Percentiles rank a stretch among this genome's conserved stretches.
phyloP scores from a whole-genome alignment of 257 asterid genomes.

The Primulina tabacum region DNA sequence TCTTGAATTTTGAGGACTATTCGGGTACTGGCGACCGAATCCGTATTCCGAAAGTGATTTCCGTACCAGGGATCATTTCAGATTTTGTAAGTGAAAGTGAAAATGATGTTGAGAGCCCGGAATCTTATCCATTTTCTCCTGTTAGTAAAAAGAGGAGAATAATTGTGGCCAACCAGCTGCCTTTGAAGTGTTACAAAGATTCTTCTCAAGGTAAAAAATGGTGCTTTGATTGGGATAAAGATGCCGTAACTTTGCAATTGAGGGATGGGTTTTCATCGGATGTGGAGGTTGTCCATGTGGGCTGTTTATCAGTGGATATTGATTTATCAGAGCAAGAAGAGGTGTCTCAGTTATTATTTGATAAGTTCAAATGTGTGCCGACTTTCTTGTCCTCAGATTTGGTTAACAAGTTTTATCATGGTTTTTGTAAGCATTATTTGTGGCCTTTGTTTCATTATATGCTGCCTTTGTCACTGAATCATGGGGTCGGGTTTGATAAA shows the following conservation, averaged over 20 bases:
- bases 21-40: conserved; percentile 48
- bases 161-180: conserved; percentile 76
- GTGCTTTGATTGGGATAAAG: conserved; percentile 53
- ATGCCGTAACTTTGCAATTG: conserved; percentile 40
- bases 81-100: conserved; percentile 35
- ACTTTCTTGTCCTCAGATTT: conserved; percentile 45
- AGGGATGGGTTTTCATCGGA: conserved; percentile 41
- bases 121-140: conserved; percentile 34
- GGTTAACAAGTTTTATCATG: conserved; percentile 45
- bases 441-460: conserved; percentile 61
- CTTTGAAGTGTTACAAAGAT: conserved; percentile 36
- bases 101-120: conserved; percentile 23
- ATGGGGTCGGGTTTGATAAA: conserved; percentile 47
- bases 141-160: conserved; percentile 45
- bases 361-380: conserved; percentile 50
- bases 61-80: conserved; percentile 61
- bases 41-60: conserved; percentile 64
- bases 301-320: conserved; percentile 40
- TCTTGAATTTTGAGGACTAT: conserved; percentile 59
- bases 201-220: conserved; percentile 31
- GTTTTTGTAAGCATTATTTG: conserved; percentile 54
- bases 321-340: conserved; percentile 48
- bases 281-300: conserved; percentile 43
- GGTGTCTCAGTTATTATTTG: conserved; percentile 39
- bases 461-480: conserved; percentile 44